Evolutionary conservation across 169 alveolate genomes (phyloP).

Genomic region (Eimeria necatrix): DNA sequence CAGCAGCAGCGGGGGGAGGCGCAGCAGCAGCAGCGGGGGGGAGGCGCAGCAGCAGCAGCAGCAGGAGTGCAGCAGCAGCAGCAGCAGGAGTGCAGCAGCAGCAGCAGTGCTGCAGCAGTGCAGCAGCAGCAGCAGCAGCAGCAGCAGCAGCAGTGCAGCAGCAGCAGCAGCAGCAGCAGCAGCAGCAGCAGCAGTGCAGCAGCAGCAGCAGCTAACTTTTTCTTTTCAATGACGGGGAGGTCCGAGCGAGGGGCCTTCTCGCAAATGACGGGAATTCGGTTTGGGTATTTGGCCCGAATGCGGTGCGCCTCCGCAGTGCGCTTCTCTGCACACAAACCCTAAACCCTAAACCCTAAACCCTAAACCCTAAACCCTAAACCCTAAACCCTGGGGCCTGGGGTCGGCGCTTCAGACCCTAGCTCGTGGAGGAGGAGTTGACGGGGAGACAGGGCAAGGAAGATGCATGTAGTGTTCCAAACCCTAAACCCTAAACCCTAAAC

Average conservation of each 20-base stretch:
- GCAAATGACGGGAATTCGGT: slow-evolving; percentile 93
- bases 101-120: not conserved
- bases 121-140: slow-evolving; percentile 19
- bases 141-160: slow-evolving; percentile 25
- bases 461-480: not conserved
- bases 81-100: not conserved
- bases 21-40: not conserved
- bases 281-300: slow-evolving; percentile 90
- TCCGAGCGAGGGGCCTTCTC: slow-evolving; percentile 86
- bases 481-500: slow-evolving; percentile 5
- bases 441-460: no score
- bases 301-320: slow-evolving; percentile 89
- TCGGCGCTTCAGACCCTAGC: no score
- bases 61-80: no score
- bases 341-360: not conserved
- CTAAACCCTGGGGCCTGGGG: not conserved
- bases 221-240: slow-evolving; percentile 85
- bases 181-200: not conserved
- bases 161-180: slow-evolving; percentile 34
- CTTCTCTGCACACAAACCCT: slow-evolving; percentile 80
- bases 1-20: not conserved
- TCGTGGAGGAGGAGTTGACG: no score
- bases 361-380: not conserved
- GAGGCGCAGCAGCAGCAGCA: not conserved
- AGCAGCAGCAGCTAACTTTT: slow-evolving; percentile 65